Evolutionary conservation across 371 early-diverging fungal genomes (phyloP), one percentile per base, ranked within the genome.

Genomic region (Zancudomyces culisetae): DNA sequence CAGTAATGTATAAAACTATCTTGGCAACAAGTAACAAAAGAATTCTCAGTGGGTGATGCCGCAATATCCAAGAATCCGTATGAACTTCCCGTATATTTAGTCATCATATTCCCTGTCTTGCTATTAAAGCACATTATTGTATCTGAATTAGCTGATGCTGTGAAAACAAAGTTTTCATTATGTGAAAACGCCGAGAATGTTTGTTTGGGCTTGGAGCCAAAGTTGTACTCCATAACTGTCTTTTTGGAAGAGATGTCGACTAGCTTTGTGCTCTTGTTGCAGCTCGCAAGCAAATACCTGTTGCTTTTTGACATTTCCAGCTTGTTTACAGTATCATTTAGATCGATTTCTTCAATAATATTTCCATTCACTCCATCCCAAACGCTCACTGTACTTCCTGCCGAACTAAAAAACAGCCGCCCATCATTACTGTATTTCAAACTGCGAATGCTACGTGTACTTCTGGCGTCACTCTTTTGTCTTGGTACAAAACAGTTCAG

Each of bases 301-400:
- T 79, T 77, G 64, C 77, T 84, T 46, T 73, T 75, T 18, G 90
- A 81, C 29, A 90, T 74, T 18, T 70, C 56, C 2, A 83, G 78
- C 27, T 77, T 78, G 0, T 82, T 76, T 1, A 81, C 90, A 0
- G 80, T 66, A 60, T 94, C 92, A 0, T 87, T 89, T 40, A 64
- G 59, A 30, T 70, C 71, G 26, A 91, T 73, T 3, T 78, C 76
- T 35, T 75, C 73, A 29, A 80, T 70, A 54, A 81, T 83, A 23
- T 72, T 69, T 0, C 90, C 85, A 0, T 74, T 72, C 2, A 80
- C 79, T 15, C 78, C 80, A 59, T 92, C 91, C 83, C 86, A 90
- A 21, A 92, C 60, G 57, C 82, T 81, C 45, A 92, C 77, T n/a
- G 77, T 69, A 0, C 94, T 93, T 70, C 91, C 93, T 43, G 74